These are phyloP conservation scores for Phytophthora tubulina DNA, from an alignment of 352 stramenopile genomes.

Conservation along the genomic window DNA sequence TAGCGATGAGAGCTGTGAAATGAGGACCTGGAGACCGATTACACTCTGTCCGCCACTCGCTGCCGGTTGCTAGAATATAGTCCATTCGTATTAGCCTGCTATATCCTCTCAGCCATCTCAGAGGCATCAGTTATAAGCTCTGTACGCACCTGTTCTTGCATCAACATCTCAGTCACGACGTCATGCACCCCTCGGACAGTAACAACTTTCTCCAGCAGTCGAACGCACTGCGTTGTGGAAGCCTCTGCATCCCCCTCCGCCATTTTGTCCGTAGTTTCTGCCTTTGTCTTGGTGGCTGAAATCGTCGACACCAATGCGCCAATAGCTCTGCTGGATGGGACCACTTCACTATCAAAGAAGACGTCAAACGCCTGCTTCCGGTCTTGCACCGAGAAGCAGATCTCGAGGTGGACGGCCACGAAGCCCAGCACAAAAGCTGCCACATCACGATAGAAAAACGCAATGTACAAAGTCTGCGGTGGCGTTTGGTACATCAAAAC, in stretches of 20 bases:
- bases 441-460: conserved; percentile 68
- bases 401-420: conserved; percentile 60
- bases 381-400: conserved; percentile 56
- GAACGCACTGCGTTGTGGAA: conserved; percentile 57
- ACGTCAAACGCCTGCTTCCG: conserved; percentile 58
- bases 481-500: not conserved
- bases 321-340: conserved; percentile 50
- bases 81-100: not conserved
- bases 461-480: conserved; percentile 58
- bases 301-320: conserved; percentile 51
- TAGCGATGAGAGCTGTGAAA: conserved; percentile 55
- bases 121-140: not conserved
- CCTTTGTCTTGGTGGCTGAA: conserved; percentile 25
- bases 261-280: not conserved
- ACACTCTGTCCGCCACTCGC: conserved; percentile 16
- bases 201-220: conserved; percentile 53
- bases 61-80: conserved; percentile 21
- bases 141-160: conserved; percentile 39
- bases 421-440: conserved; percentile 62
- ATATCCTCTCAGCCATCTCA: not conserved
- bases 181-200: conserved; percentile 36
- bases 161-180: conserved; percentile 50
- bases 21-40: conserved; percentile 46
- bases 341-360: conserved; percentile 57
- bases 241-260: conserved; percentile 42